phyloP scores from a whole-genome alignment of 2,329 filamentous ascomycete species.

The Rhinocladiella similis region DNA sequence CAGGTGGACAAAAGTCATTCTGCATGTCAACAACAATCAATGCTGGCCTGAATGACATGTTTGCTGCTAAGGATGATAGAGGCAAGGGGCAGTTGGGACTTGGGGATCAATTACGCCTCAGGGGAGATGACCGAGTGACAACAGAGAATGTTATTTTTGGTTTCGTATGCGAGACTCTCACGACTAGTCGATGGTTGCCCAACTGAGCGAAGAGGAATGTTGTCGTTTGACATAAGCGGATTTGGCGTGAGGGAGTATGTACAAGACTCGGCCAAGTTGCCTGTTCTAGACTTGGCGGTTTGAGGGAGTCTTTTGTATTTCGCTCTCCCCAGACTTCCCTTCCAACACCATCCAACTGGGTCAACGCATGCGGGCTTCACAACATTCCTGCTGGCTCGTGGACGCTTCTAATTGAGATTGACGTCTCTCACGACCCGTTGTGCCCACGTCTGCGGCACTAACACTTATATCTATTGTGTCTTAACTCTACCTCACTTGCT shows the following conservation, averaged over 20 bases:
- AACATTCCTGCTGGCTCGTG: not conserved
- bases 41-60: constrained; percentile 50
- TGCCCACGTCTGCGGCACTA: not conserved
- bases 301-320: not conserved
- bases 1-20: constrained; percentile 91
- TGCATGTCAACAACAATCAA: constrained; percentile 83
- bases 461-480: not conserved
- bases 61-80: not conserved
- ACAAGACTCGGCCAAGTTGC: not conserved
- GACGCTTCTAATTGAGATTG: not conserved
- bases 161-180: too few species aligned
- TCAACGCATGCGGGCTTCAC: not conserved
- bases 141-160: too few species aligned
- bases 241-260: not conserved
- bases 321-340: not conserved
- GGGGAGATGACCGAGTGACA: not conserved
- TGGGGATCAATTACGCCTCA: too few species aligned
- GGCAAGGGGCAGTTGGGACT: too few species aligned
- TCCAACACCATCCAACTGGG: not conserved
- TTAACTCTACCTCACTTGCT: not conserved
- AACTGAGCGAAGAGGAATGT: too few species aligned
- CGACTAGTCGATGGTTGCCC: too few species aligned
- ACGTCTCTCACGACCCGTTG: not conserved
- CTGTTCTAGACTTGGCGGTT: not conserved
- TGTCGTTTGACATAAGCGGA: too few species aligned